These are phyloP conservation scores for Centaurea solstitialis DNA, from an alignment of 129 eudicot species.

Conservation along the genomic window DNA sequence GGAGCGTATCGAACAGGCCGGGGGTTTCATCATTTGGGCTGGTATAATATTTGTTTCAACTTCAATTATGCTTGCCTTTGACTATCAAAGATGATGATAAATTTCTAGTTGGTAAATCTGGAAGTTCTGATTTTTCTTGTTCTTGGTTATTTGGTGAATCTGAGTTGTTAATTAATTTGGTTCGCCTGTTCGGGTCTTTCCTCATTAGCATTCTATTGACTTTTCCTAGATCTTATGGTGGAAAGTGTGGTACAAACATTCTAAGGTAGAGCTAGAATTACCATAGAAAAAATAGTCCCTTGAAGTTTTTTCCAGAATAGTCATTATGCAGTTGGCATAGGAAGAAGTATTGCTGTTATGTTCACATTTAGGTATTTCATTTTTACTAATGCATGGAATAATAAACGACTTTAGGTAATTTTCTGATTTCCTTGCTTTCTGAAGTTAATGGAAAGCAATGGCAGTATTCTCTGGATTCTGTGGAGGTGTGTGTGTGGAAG, in stretches of 20 bases:
- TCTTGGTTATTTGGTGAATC: background rate
- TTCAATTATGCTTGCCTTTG: background rate
- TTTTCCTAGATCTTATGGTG: background rate
- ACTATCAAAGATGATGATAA: background rate
- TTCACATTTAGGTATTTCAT: background rate
- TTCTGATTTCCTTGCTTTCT: background rate
- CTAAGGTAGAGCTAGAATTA: background rate
- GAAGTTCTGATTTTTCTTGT: background rate
- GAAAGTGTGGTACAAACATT: background rate
- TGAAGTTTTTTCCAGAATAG: background rate
- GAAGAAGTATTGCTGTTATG: background rate
- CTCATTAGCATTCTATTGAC: background rate
- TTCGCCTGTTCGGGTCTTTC: background rate
- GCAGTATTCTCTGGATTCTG: background rate
- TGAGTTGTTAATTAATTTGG: background rate
- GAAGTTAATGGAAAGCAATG: background rate
- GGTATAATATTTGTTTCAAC: slow-evolving; percentile 32
- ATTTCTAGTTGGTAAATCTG: background rate
- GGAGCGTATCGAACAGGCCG: slow-evolving; percentile 80
- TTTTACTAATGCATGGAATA: slow-evolving; percentile 2
- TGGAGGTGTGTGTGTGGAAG: background rate
- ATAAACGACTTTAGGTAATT: slow-evolving; percentile 2
- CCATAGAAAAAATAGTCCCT: background rate
- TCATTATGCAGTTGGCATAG: background rate
- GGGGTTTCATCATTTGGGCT: slow-evolving; percentile 80